Conservation (phyloP, 176 grass and related monocot species). For the Lolium perenne region DNA sequence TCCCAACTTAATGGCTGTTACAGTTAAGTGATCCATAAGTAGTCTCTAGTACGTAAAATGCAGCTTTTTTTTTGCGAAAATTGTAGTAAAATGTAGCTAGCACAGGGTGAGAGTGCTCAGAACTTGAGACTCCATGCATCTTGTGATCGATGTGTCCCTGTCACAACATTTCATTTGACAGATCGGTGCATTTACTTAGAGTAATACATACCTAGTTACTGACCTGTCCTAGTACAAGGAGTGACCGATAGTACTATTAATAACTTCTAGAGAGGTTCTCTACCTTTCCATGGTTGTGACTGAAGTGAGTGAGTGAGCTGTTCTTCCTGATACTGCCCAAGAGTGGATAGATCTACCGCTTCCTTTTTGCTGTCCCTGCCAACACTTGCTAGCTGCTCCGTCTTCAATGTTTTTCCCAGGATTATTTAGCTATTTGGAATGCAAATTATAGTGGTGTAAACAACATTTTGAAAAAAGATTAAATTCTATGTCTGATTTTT, state of each 20-base stretch:
- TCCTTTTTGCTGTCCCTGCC: neutral
- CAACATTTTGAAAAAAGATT: neutral
- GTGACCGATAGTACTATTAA: no score
- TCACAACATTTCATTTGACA: neutral
- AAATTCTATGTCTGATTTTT: no score
- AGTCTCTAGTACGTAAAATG: no score
- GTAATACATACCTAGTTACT: no score
- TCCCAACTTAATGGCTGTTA: neutral
- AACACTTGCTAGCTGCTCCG: neutral
- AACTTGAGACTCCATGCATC: neutral
- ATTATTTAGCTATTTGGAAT: neutral
- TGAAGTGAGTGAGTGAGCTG: neutral
- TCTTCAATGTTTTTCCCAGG: neutral
- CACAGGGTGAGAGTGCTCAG: neutral
- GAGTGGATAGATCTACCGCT: neutral
- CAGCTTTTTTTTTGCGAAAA: no score
- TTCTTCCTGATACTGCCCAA: neutral
- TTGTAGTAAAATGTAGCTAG: neutral
- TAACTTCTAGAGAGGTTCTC: neutral
- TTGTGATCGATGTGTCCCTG: neutral
- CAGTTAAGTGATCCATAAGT: neutral
- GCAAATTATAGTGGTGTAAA: neutral
- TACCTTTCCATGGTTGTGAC: neutral
- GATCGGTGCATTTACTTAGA: conserved; percentile 7
- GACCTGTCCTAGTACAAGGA: no score